Conservation (phyloP, 306 rosid species). For the Trifolium dubium region DNA sequence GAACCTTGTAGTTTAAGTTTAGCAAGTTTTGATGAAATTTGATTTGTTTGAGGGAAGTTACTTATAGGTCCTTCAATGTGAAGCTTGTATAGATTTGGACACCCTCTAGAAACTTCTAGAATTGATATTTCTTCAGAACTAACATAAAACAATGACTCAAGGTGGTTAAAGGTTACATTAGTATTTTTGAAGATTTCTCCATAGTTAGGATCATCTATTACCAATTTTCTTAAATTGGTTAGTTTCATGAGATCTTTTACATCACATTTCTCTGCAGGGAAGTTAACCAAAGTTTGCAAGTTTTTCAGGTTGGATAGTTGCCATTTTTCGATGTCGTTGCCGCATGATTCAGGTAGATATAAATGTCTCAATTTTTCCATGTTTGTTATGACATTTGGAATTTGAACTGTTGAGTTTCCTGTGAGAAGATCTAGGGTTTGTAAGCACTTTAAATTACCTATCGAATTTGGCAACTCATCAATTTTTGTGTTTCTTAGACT, state of each 20-base stretch:
- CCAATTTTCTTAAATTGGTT: conserved; percentile 53
- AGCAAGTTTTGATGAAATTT: conserved; percentile 43
- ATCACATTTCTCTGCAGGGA: conserved; percentile 49
- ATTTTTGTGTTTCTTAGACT: conserved; percentile 49
- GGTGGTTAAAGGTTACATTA: conserved; percentile 33
- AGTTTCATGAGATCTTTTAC: conserved; percentile 42
- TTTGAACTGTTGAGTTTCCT: conserved; percentile 44
- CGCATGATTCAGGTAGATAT: conserved; percentile 54
- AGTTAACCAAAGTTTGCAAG: conserved; percentile 60
- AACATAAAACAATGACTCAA: conserved; percentile 51
- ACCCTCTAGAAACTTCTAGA: conserved; percentile 40
- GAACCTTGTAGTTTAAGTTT: conserved; percentile 43
- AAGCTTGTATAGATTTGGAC: conserved; percentile 52
- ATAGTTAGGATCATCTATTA: conserved; percentile 47
- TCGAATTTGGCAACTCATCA: conserved; percentile 52
- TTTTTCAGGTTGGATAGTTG: conserved; percentile 38
- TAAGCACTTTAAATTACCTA: conserved; percentile 57
- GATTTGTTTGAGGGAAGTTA: conserved; percentile 38
- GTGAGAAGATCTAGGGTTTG: conserved; percentile 59
- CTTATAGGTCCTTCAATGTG: conserved; percentile 35
- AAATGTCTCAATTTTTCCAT: conserved; percentile 53
- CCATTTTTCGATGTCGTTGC: conserved; percentile 36
- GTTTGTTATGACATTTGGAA: conserved; percentile 52
- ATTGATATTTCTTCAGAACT: conserved; percentile 47
- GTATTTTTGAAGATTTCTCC: conserved; percentile 43